Evolutionary conservation across 805 yeast genomes (phyloP), one percentile per base, ranked within the genome.

Genomic region (Naumovozyma castellii): DNA sequence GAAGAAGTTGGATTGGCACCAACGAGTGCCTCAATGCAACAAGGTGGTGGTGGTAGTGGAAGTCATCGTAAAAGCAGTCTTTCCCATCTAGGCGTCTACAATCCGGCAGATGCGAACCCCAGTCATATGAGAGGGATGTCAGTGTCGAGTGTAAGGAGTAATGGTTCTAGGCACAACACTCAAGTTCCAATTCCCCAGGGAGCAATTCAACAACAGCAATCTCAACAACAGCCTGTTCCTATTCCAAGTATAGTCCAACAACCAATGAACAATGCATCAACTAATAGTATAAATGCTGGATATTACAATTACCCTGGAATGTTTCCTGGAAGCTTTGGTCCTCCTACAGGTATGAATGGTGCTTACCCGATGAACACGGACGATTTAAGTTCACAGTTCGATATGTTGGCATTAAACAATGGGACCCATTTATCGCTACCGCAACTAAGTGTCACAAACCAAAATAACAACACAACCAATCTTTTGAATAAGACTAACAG

Each of bases 1-100:
- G 97, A 90, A 49, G 97, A 90, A 61, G 90, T 87, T 46, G 97
- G 97, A 13, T 29, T 29, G 5, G 25, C 39, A 9, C 38, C 54
- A n/a, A 18, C 40, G 9, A 43, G 28, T 32, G 29, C 45, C 12
- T 40, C 30, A 19, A 16, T 37, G 10, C 46, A 39, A 15, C 30
- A 25, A 18, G 10, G 10, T 22, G 27, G 27, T n/a, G n/a, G n/a
- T n/a, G 41, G 40, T 15, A 48, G 45, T 19, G 31, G 34, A 4
- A 50, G 48, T 15, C 59, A 54, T 36, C 48, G 56, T 4, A 47
- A 47, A 16, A 42, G 47, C 6, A 53, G 56, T 36, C 43, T 46
- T 6, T 51, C 61, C 2, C 59, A 55, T 15, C 10, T 22, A 10
- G 15, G 15, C 13, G 32, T 29, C 14, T 29, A 29, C 15, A 29